A percentile compares a stretch with the other conserved stretches of the same genome.
These are phyloP conservation scores for Colletotrichum echinochloae DNA, from an alignment of 2,329 filamentous ascomycete genomes.

Conservation along the genomic window DNA sequence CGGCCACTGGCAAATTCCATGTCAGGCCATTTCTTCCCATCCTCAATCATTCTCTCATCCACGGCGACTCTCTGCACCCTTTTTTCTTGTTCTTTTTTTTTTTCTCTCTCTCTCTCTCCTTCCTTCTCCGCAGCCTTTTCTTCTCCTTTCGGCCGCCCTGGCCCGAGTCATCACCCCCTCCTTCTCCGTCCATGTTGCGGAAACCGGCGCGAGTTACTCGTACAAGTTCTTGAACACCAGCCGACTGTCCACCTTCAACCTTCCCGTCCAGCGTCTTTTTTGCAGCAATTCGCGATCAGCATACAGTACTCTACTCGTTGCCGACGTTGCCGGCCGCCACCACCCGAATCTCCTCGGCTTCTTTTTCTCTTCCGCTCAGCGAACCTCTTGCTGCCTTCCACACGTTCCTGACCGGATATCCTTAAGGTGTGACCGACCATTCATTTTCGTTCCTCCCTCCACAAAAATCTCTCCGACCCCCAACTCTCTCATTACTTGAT, in stretches of 20 bases:
- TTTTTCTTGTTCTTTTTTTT: no score
- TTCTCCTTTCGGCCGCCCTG: constrained; percentile 29
- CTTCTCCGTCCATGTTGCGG: constrained; percentile 22
- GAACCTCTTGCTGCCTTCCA: constrained; percentile 22
- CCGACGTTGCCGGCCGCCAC: not conserved
- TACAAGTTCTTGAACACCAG: constrained; percentile 24
- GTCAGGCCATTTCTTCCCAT: constrained; percentile 42
- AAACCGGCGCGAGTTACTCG: constrained; percentile 33
- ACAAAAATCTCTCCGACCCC: constrained; percentile 29
- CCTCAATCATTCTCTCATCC: constrained; percentile 15
- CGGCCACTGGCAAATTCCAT: constrained; percentile 38
- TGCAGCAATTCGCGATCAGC: not conserved
- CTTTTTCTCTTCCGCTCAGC: not conserved
- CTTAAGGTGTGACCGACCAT: constrained; percentile 38
- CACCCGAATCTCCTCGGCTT: constrained; percentile 1
- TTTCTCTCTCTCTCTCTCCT: no score
- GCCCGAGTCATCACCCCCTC: constrained; percentile 23
- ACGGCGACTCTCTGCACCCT: constrained; percentile 26
- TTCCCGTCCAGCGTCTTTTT: constrained; percentile 14
- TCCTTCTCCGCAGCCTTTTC: constrained; percentile 5
- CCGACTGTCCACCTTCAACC: constrained; percentile 26
- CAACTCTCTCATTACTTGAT: constrained; percentile 30
- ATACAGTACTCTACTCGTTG: not conserved
- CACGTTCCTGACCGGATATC: constrained; percentile 21
- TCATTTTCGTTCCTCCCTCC: constrained; percentile 37